These are phyloP conservation scores for Globisporangium orthogonon DNA, from an alignment of 352 stramenopile species.

Conservation along the genomic window DNA sequence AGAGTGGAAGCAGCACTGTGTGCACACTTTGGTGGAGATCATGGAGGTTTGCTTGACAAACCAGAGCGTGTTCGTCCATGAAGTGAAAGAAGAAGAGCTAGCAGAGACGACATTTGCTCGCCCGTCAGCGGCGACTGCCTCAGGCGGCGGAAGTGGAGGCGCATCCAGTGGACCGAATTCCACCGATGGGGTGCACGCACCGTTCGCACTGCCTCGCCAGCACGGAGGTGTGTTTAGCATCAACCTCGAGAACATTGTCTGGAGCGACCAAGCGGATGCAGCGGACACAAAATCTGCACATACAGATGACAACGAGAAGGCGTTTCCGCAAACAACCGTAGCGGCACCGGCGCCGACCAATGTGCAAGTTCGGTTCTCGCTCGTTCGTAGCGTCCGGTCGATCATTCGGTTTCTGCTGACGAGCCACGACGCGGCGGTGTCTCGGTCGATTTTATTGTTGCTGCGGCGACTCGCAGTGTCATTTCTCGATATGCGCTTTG, in stretches of 20 bases:
- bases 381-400: conserved; percentile 59
- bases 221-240: conserved; percentile 71
- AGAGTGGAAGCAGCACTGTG: conserved; percentile 71
- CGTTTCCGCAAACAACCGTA: conserved; percentile 16
- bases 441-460: conserved; percentile 42
- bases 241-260: conserved; percentile 76
- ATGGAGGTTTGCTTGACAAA: conserved; percentile 75
- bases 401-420: conserved; percentile 58
- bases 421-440: conserved; percentile 46
- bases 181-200: conserved; percentile 7
- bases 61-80: conserved; percentile 63
- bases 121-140: conserved; percentile 7
- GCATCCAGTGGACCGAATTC: conserved; percentile 5
- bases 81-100: conserved; percentile 61
- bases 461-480: conserved; percentile 54
- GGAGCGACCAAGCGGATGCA: conserved; percentile 53
- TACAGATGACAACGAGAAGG: conserved; percentile 17
- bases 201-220: conserved; percentile 19
- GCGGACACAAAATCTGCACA: conserved; percentile 1
- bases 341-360: conserved; percentile 25
- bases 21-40: conserved; percentile 67
- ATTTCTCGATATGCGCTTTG: conserved; percentile 70
- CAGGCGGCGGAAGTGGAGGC: neutral
- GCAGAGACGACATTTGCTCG: conserved; percentile 62
- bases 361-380: conserved; percentile 65